These are phyloP conservation scores for Lachancea thermotolerans DNA, from an alignment of 805 yeast species.

Conservation along the genomic window DNA sequence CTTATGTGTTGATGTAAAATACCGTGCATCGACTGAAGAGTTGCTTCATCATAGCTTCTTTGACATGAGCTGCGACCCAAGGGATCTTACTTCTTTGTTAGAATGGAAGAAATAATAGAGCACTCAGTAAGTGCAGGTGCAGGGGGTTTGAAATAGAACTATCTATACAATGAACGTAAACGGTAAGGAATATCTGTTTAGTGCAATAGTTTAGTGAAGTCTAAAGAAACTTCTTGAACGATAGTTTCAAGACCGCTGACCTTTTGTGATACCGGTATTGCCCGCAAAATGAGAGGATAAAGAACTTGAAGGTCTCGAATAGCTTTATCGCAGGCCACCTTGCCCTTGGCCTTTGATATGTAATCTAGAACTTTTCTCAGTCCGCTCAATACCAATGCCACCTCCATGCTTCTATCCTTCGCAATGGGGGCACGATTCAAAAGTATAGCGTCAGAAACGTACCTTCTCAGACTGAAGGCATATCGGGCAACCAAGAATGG, in stretches of 20 bases:
- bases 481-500: slow-evolving; percentile 52
- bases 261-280: slow-evolving; percentile 31
- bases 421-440: slow-evolving; percentile 61
- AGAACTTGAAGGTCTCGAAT: slow-evolving; percentile 16
- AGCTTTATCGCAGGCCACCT: slow-evolving; percentile 1
- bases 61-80: slow-evolving; percentile 52
- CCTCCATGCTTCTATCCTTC: slow-evolving; percentile 55
- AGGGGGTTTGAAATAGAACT: neutral
- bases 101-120: slow-evolving; percentile 37
- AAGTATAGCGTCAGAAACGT: slow-evolving; percentile 55
- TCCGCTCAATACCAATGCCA: slow-evolving; percentile 43
- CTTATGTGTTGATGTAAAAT: slow-evolving; percentile 87
- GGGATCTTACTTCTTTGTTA: slow-evolving; percentile 52
- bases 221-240: slow-evolving; percentile 24
- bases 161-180: neutral
- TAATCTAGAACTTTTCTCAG: slow-evolving; percentile 27
- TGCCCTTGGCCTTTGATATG: slow-evolving; percentile 1
- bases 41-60: slow-evolving; percentile 71
- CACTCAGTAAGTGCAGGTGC: neutral
- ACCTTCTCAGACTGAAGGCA: slow-evolving; percentile 55
- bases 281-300: slow-evolving; percentile 27
- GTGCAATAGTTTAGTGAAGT: slow-evolving; percentile 21
- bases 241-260: slow-evolving; percentile 25
- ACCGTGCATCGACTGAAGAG: slow-evolving; percentile 87
- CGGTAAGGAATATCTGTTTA: neutral